These are phyloP conservation scores for Chiua virens DNA, from an alignment of 768 basidiomycete genomes.

Conservation along the genomic window DNA sequence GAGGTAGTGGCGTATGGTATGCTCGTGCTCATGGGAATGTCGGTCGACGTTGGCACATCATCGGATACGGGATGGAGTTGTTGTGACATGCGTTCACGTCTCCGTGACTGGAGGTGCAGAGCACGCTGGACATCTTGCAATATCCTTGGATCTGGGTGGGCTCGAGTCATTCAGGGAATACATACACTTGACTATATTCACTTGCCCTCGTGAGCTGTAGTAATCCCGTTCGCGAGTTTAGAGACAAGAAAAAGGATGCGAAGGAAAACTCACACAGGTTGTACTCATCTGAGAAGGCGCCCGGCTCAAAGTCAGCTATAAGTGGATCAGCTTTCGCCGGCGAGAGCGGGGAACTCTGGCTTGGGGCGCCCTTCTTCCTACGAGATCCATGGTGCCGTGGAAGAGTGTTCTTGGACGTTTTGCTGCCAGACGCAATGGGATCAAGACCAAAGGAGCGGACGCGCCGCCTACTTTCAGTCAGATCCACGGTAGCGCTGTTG, in stretches of 20 bases:
- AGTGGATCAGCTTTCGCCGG: slow-evolving; percentile 27
- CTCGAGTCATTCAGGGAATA: slow-evolving; percentile 12
- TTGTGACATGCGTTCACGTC: slow-evolving; percentile 58
- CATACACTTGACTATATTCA: slow-evolving; percentile 10
- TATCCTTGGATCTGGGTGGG: slow-evolving; percentile 65
- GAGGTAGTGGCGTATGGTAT: slow-evolving; percentile 35
- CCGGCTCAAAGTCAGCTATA: slow-evolving; percentile 37
- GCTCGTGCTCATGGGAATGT: slow-evolving; percentile 25
- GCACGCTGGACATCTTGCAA: slow-evolving; percentile 80
- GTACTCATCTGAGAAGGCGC: slow-evolving; percentile 71
- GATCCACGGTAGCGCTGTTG: slow-evolving; percentile 4
- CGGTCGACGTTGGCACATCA: slow-evolving; percentile 25
- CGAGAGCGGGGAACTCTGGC: slow-evolving; percentile 14
- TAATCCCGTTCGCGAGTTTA: slow-evolving; percentile 10
- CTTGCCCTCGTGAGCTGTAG: slow-evolving; percentile 73
- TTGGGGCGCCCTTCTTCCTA: slow-evolving; percentile 19
- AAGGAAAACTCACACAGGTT: slow-evolving; percentile 60
- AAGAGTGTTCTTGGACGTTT: slow-evolving; percentile 15
- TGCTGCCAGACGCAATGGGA: slow-evolving; percentile 12
- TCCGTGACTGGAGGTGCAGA: slow-evolving; percentile 67
- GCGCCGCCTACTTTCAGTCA: slow-evolving; percentile 18
- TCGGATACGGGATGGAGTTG: slow-evolving; percentile 16
- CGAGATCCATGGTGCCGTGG: slow-evolving; percentile 17
- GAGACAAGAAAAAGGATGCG: slow-evolving; percentile 1
- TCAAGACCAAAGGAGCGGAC: slow-evolving; percentile 22